Conservation (phyloP, 495 filamentous ascomycete species). For the Parathielavia appendiculata region DNA sequence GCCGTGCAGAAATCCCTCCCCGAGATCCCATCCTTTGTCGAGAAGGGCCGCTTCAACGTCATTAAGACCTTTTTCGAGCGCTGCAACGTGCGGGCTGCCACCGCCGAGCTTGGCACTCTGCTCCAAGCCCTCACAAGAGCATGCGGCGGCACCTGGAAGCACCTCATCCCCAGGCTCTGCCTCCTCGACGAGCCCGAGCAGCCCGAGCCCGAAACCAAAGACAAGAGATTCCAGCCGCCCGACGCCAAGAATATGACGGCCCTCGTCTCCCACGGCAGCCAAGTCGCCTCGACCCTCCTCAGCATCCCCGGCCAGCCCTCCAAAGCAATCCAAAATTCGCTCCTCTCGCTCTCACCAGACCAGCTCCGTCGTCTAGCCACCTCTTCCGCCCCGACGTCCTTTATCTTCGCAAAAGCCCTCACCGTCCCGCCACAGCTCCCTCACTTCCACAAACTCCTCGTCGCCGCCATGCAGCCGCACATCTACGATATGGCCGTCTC, state of each 20-base stretch:
- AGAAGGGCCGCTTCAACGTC: slow-evolving; percentile 68
- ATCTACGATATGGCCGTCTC: slow-evolving; percentile 63
- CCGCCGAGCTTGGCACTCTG: slow-evolving; percentile 54
- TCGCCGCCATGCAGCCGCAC: slow-evolving; percentile 46
- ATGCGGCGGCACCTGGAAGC: slow-evolving; percentile 51
- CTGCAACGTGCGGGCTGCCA: slow-evolving; percentile 57
- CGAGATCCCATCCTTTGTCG: slow-evolving; percentile 61
- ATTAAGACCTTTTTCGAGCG: slow-evolving; percentile 78
- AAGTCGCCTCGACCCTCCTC: slow-evolving; percentile 40
- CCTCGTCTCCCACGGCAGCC: slow-evolving; percentile 42
- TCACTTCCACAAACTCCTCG: slow-evolving; percentile 45
- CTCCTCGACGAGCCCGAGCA: slow-evolving; percentile 39
- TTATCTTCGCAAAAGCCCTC: slow-evolving; percentile 66
- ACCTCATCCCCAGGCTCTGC: slow-evolving; percentile 55
- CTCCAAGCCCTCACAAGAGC: slow-evolving; percentile 55
- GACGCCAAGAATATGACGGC: slow-evolving; percentile 40
- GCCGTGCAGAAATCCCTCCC: slow-evolving; percentile 64
- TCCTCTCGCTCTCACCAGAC: slow-evolving; percentile 34
- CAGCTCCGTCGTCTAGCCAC: slow-evolving; percentile 38
- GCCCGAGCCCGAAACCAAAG: slow-evolving; percentile 24
- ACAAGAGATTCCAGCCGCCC: slow-evolving; percentile 26
- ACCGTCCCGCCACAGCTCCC: slow-evolving; percentile 54
- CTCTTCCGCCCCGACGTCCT: slow-evolving; percentile 43
- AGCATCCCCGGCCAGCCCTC: slow-evolving; percentile 38
- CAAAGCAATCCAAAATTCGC: slow-evolving; percentile 40